Evolutionary conservation across 805 yeast species (phyloP), one percentile per base, ranked within the genome.

Genomic region (Deakozyma indianensis): DNA sequence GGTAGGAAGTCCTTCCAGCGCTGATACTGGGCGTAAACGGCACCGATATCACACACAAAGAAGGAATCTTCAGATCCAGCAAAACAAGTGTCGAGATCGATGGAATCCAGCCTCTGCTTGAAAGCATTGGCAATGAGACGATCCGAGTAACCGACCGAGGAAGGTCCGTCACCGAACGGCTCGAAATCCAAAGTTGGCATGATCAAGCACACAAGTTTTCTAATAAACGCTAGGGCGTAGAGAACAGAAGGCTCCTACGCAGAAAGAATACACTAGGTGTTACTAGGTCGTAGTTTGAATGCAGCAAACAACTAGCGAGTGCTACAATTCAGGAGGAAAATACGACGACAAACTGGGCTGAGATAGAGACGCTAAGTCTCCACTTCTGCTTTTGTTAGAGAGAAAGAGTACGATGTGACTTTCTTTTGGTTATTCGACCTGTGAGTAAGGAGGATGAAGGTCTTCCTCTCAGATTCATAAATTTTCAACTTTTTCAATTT

Each of bases 41-140:
- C 80, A 23, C 83, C 85, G 49, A 86, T 63, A 63, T 90, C 95
- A 53, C 92, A 83, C 41, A 90, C 84, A 56, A 80, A 90, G 58
- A 90, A 90, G 4, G 96, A 77, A 55, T 83, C 82, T 58, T 86
- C 94, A 21, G 77, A 86, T 44, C 84, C 92, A 3, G 90, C 75
- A 28, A 65, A 74, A 62, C 88, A 80, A 23, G 66, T 61, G 41
- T 75, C 78, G 47, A 66, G 67, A 58, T 81, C 77, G 49, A 81
- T 67, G 2, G 54, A 44, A 24, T 53, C 53, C 32, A 58, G 49
- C 22, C 50, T 48, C 22, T 44, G 44, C 22, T 48, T 43, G 32
- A 57, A 42, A 16, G 56, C 56, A 1, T 53, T 40, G 11, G 50
- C 50, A 22, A 56, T 48, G 35, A 50, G 38, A 9, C 38, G 38